Percentiles rank a stretch among this genome's conserved stretches.
Conservation (phyloP, 495 filamentous ascomycete genomes). For the Pyrenula aspistea region DNA sequence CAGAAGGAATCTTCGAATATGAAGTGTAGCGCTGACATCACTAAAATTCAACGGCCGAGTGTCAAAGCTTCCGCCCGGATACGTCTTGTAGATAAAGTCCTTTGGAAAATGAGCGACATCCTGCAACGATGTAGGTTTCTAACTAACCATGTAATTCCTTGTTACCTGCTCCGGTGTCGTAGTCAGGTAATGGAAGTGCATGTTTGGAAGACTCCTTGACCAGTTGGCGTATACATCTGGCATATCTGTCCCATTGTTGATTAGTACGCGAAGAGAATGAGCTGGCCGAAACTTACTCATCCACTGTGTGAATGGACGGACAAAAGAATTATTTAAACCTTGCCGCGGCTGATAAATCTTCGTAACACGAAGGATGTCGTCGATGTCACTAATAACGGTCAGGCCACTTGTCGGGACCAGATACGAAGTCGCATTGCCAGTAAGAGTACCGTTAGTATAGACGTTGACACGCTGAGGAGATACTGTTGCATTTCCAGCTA, state of each 20-base stretch:
- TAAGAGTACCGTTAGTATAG: constrained; percentile 46
- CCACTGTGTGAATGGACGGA: constrained; percentile 56
- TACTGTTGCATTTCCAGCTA: constrained; percentile 47
- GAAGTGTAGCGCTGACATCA: constrained; percentile 56
- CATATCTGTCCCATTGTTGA: no score
- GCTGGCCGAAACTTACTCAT: no score
- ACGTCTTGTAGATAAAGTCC: constrained; percentile 65
- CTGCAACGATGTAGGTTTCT: no score
- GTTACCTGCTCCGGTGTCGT: constrained; percentile 74
- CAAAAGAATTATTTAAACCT: constrained; percentile 68
- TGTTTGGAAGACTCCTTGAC: constrained; percentile 42
- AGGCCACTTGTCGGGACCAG: constrained; percentile 55
- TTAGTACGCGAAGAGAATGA: no score
- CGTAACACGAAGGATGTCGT: constrained; percentile 71
- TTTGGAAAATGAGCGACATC: no score
- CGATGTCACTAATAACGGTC: constrained; percentile 64
- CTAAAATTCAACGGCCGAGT: constrained; percentile 70
- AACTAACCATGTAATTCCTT: constrained; percentile 67
- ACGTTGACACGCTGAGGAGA: constrained; percentile 54
- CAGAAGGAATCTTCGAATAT: constrained; percentile 55
- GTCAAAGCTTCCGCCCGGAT: constrained; percentile 62
- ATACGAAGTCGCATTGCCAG: constrained; percentile 65
- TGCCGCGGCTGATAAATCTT: constrained; percentile 67
- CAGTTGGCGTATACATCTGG: constrained; percentile 60
- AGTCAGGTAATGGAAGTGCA: constrained; percentile 77